Conservation (phyloP, 2,329 filamentous ascomycete species). For the Diplodia scrobiculata region DNA sequence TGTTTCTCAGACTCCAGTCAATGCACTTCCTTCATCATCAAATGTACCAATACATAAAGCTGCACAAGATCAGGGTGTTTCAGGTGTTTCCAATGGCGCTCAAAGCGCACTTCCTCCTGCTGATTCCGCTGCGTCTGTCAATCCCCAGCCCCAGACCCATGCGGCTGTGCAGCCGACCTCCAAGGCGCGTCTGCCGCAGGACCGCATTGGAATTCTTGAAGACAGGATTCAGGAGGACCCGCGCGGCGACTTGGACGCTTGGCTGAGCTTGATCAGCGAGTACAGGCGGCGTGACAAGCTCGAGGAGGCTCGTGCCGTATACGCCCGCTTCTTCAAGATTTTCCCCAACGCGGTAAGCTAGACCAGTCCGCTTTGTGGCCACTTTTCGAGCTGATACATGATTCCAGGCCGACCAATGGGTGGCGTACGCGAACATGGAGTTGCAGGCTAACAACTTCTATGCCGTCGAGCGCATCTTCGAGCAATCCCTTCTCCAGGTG, state of each 20-base stretch:
- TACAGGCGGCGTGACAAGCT: constrained; percentile 78
- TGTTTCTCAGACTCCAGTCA: constrained; percentile 59
- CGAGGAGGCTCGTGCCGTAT: constrained; percentile 76
- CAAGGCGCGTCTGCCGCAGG: constrained; percentile 65
- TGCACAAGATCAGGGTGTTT: constrained; percentile 54
- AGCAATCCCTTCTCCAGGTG: constrained; percentile 73
- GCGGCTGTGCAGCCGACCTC: constrained; percentile 44
- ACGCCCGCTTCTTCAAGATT: constrained; percentile 81
- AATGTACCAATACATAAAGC: constrained; percentile 64
- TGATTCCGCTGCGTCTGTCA: constrained; percentile 46
- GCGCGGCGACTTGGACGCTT: constrained; percentile 87
- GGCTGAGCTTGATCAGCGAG: constrained; percentile 83
- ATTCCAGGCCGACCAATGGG: constrained; percentile 83
- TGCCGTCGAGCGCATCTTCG: constrained; percentile 81
- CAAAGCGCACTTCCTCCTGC: constrained; percentile 53
- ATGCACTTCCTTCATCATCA: constrained; percentile 56
- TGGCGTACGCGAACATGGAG: constrained; percentile 86
- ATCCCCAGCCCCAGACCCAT: constrained; percentile 32
- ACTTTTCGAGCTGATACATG: constrained; percentile 25
- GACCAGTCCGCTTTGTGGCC: not conserved
- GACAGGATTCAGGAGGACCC: constrained; percentile 90
- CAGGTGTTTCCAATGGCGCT: constrained; percentile 44
- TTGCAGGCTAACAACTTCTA: constrained; percentile 80
- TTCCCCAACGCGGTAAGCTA: constrained; percentile 85
- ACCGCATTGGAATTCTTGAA: constrained; percentile 79